Evolutionary conservation across 768 basidiomycete species (phyloP), one percentile per base, ranked within the genome.

Genomic region (Phanerochaete carnosa): DNA sequence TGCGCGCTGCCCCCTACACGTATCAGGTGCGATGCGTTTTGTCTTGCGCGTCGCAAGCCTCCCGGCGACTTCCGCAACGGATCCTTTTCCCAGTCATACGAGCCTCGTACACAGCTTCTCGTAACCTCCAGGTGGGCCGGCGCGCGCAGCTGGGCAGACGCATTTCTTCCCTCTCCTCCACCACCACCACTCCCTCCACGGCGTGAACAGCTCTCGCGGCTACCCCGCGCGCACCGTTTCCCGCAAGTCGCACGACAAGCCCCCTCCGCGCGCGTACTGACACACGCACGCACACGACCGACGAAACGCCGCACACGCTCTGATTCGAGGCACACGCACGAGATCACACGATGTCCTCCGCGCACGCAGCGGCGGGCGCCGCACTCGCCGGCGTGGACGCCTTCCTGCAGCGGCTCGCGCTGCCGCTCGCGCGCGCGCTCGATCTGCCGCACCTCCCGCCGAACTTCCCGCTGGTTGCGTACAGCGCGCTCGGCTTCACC

Each of bases 401-500:
- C 13, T 57, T 64, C 61, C 63, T 71, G 49, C 39, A 57, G 25
- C 53, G 55, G 7, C 33, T 68, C 60, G 33, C 64, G 4, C 59
- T 43, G 33, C 69, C 70, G 26, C 22, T 71, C 32, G 69, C 64
- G 12, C 37, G 58, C 59, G 64, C 66, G 65, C 73, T 86, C 50
- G 80, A 82, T 49, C 77, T 90, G 45, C 75, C 77, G 16, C 78
- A 82, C 57, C 79, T 92, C 50, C 78, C 82, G 0, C 76, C 79
- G 1, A 79, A 86, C 66, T 77, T 89, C 19, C 76, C 81, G 33
- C 78, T 81, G 1, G 75, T 90, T 53, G 69, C 83, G 47, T 73
- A 77, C 64, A 76, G 88, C 1, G 83, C 85, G 67, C 62, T 80
- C 28, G 76, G 78, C 57, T 92, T 91, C 69, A 78, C 82, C 23